Evolutionary conservation across 768 basidiomycete genomes (phyloP).

Genomic region (Albatrellus ellisii): DNA sequence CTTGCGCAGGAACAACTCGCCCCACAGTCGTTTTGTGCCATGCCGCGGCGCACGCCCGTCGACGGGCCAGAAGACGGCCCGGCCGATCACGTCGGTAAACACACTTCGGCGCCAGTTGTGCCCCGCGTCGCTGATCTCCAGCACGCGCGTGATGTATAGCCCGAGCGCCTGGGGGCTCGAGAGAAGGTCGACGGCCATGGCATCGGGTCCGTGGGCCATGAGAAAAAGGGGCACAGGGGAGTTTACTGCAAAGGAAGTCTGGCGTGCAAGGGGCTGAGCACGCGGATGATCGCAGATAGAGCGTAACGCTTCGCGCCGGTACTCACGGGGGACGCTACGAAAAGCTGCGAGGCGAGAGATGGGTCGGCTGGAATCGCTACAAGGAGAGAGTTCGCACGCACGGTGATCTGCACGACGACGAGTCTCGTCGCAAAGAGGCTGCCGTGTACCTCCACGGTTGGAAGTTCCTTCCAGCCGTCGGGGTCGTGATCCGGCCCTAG

Average conservation of each 20-base stretch:
- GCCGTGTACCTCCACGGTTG: slow-evolving; percentile 4
- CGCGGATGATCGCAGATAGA: not conserved
- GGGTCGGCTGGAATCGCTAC: not conserved
- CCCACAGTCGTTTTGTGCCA: slow-evolving; percentile 27
- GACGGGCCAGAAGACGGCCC: slow-evolving; percentile 38
- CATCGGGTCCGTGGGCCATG: not conserved
- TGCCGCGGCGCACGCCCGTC: slow-evolving; percentile 19
- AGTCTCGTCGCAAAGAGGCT: not conserved
- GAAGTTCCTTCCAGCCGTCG: slow-evolving; percentile 13
- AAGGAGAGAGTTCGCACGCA: not conserved
- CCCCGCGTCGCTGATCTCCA: not conserved
- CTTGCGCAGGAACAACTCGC: slow-evolving; percentile 38
- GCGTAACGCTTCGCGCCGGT: not conserved
- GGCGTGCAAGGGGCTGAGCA: not conserved
- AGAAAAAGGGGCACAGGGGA: slow-evolving; percentile 9
- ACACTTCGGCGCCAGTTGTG: not conserved
- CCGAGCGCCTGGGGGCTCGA: slow-evolving; percentile 1
- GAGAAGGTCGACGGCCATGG: not conserved
- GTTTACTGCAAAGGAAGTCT: slow-evolving; percentile 4
- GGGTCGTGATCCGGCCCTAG: slow-evolving; percentile 7
- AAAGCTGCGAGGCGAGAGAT: not conserved
- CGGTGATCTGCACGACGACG: not conserved
- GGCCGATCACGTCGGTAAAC: slow-evolving; percentile 28
- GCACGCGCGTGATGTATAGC: slow-evolving; percentile 7
- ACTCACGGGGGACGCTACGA: slow-evolving; percentile 2